These are phyloP conservation scores for Calonectria hawksworthii DNA, from an alignment of 2,329 filamentous ascomycete species.

Conservation along the genomic window DNA sequence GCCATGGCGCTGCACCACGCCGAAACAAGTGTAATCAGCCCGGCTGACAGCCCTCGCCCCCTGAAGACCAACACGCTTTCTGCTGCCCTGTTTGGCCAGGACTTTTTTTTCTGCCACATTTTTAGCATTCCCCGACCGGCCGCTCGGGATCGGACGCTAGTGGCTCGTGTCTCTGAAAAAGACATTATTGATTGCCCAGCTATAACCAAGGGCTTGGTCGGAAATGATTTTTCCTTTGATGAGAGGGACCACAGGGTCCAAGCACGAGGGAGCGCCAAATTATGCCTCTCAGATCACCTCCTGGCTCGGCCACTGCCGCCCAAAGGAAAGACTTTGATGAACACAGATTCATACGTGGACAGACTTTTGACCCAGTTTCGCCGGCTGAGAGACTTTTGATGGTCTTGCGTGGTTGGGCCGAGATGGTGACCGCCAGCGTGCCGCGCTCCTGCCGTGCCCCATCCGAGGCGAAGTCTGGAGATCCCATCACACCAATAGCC, in stretches of 20 bases:
- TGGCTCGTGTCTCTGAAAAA: background rate
- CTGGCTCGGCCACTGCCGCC: slow-evolving; percentile 6
- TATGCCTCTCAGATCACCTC: slow-evolving; percentile 6
- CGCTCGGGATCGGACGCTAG: slow-evolving; percentile 25
- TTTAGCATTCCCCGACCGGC: slow-evolving; percentile 24
- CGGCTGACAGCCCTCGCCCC: slow-evolving; percentile 18
- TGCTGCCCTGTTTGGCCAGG: slow-evolving; percentile 21
- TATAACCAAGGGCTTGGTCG: background rate
- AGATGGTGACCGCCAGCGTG: slow-evolving; percentile 5
- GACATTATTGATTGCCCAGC: background rate
- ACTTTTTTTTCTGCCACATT: background rate
- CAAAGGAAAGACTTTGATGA: background rate
- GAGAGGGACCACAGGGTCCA: slow-evolving; percentile 5
- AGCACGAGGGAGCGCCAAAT: slow-evolving; percentile 9
- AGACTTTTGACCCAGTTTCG: background rate
- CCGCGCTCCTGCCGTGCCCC: background rate
- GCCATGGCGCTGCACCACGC: slow-evolving; percentile 14
- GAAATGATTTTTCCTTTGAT: slow-evolving; percentile 11
- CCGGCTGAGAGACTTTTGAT: background rate
- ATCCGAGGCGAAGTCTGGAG: slow-evolving; percentile 37
- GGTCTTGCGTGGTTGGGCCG: background rate
- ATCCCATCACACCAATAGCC: slow-evolving; percentile 45
- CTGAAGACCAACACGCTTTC: slow-evolving; percentile 1
- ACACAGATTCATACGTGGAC: background rate
- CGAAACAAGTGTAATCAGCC: slow-evolving; percentile 19